These are phyloP conservation scores for Cyclotella atomus DNA, from an alignment of 108 stramenopile genomes.

Conservation along the genomic window DNA sequence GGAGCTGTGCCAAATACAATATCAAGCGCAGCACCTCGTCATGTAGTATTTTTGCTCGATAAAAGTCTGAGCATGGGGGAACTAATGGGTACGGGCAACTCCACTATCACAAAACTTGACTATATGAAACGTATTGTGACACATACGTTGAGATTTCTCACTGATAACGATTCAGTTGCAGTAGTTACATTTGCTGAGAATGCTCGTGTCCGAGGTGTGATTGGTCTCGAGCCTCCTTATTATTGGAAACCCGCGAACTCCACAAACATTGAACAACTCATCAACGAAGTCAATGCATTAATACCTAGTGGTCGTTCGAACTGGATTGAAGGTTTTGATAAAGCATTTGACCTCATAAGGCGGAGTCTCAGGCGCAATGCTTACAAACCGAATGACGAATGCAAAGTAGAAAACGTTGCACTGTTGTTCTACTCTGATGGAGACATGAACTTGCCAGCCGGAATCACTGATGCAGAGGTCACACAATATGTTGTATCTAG, in stretches of 20 bases:
- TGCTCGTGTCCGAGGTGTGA: conserved; percentile 13
- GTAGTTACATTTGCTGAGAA: conserved; percentile 36
- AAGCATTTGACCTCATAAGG: conserved; percentile 30
- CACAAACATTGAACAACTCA: conserved; percentile 16
- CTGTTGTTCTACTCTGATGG: conserved; percentile 47
- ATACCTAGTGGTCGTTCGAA: conserved; percentile 32
- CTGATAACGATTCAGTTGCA: conserved; percentile 28
- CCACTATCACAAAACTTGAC: conserved; percentile 20
- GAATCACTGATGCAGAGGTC: conserved; percentile 16
- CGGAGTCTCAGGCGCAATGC: conserved; percentile 13
- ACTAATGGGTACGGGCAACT: conserved; percentile 10
- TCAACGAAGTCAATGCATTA: conserved; percentile 21
- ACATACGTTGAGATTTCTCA: conserved; percentile 19
- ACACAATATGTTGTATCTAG: conserved; percentile 17
- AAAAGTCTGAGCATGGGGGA: conserved; percentile 42
- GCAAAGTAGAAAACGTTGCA: conserved; percentile 47
- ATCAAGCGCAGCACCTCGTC: conserved; percentile 29
- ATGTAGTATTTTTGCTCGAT: conserved; percentile 47
- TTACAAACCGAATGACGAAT: not conserved
- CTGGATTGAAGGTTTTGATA: conserved; percentile 24
- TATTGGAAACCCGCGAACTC: conserved; percentile 30
- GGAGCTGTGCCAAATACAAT: conserved; percentile 34
- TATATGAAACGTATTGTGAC: conserved; percentile 27
- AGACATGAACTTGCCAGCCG: conserved; percentile 31
- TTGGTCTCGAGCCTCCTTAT: conserved; percentile 7